Conservation (phyloP, 2,329 filamentous ascomycete species). For the Alternaria burnsii region DNA sequence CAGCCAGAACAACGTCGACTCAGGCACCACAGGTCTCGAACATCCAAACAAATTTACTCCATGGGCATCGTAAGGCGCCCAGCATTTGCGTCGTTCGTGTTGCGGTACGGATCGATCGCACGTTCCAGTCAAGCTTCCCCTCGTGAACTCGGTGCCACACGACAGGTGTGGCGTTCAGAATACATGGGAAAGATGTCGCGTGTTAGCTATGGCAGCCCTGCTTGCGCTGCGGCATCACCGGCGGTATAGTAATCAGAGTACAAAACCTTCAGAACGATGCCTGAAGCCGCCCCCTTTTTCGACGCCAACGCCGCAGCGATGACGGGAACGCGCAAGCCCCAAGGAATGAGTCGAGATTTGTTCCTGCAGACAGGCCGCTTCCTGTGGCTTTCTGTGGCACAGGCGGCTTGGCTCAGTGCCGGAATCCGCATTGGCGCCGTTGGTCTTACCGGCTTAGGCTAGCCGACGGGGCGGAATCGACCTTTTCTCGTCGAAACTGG, state of each 20-base stretch:
- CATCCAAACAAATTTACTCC: background rate
- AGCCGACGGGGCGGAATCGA: slow-evolving; percentile 4
- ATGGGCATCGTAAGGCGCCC: background rate
- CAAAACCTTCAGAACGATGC: background rate
- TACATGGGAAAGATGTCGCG: background rate
- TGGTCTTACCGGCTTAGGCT: slow-evolving; percentile 11
- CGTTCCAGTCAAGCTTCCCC: background rate
- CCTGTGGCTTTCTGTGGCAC: slow-evolving; percentile 21
- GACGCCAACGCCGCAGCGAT: background rate
- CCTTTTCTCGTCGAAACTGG: background rate
- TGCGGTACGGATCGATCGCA: slow-evolving; percentile 10
- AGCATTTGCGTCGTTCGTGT: slow-evolving; percentile 3
- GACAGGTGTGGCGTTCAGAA: background rate
- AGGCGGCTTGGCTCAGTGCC: slow-evolving; percentile 24
- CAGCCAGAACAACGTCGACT: slow-evolving; percentile 3
- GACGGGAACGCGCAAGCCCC: slow-evolving; percentile 15
- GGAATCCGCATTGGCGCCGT: slow-evolving; percentile 22
- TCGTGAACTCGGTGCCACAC: background rate
- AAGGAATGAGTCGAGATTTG: slow-evolving; percentile 10
- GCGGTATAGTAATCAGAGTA: background rate
- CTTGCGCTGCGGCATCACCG: background rate
- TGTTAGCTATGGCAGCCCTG: background rate
- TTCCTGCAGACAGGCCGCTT: slow-evolving; percentile 17
- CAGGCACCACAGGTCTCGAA: slow-evolving; percentile 4
- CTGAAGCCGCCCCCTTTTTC: background rate